Conservation (phyloP, 2,329 filamentous ascomycete genomes). For the Penicillium fuscoglaucum region DNA sequence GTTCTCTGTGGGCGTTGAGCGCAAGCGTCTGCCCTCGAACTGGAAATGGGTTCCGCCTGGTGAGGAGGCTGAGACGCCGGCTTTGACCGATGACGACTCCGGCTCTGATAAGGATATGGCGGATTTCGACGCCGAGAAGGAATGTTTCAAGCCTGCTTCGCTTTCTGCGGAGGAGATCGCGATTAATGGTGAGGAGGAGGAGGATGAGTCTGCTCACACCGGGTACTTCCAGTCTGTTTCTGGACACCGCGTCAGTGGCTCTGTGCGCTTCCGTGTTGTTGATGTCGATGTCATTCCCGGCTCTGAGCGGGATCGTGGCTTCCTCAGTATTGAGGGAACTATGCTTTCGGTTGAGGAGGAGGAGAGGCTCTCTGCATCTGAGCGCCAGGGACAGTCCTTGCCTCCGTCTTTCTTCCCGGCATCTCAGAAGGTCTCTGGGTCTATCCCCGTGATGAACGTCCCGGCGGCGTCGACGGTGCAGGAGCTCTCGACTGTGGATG, state of each 20-base stretch:
- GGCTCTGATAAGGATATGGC: conserved; percentile 16
- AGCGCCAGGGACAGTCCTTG: conserved; percentile 44
- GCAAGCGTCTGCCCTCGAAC: conserved; percentile 68
- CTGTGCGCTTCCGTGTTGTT: conserved; percentile 73
- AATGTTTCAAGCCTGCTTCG: conserved; percentile 42
- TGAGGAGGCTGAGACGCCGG: conserved; percentile 30
- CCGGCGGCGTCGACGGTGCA: conserved; percentile 14
- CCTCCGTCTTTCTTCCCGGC: conserved; percentile 21
- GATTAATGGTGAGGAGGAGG: conserved; percentile 49
- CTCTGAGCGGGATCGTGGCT: conserved; percentile 69
- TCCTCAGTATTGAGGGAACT: conserved; percentile 85
- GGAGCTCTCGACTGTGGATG: conserved; percentile 21
- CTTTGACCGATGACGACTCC: conserved; percentile 32
- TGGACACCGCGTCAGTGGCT: conserved; percentile 69
- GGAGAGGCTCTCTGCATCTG: conserved; percentile 56
- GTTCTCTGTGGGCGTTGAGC: conserved; percentile 86
- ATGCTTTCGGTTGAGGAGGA: conserved; percentile 72
- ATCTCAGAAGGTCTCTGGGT: conserved; percentile 20
- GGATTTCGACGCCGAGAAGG: conserved; percentile 40
- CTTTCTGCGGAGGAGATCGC: conserved; percentile 36
- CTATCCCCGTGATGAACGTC: conserved; percentile 21
- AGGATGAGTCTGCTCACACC: conserved; percentile 53
- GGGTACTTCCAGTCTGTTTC: conserved; percentile 75
- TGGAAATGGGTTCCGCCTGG: conserved; percentile 77
- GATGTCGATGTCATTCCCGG: conserved; percentile 75